phyloP scores from a whole-genome alignment of 2,329 filamentous ascomycete genomes.

The Colletotrichum australisinense region DNA sequence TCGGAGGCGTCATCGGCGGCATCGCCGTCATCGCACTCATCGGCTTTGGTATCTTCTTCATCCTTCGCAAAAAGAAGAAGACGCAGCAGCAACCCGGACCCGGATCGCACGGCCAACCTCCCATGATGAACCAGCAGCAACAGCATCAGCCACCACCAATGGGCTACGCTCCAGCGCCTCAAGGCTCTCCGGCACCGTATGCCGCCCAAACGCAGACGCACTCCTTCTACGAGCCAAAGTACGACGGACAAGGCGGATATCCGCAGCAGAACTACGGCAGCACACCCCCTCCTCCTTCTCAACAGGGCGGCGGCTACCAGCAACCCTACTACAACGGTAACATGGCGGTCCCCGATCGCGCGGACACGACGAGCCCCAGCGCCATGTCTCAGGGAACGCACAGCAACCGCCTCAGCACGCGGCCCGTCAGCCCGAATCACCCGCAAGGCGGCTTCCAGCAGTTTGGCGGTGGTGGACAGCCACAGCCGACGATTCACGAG shows the following conservation, averaged over 20 bases:
- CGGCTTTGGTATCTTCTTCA: constrained; percentile 44
- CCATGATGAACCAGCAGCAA: constrained; percentile 6
- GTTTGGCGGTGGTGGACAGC: constrained; percentile 31
- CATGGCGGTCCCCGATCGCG: constrained; percentile 30
- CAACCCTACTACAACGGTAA: constrained; percentile 36
- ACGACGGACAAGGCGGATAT: constrained; percentile 34
- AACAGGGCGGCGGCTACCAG: constrained; percentile 8
- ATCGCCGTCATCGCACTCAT: constrained; percentile 46
- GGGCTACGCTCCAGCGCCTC: neutral
- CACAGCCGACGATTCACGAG: constrained; percentile 49
- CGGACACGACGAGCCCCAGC: constrained; percentile 31
- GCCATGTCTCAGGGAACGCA: constrained; percentile 25
- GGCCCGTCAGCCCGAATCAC: constrained; percentile 29
- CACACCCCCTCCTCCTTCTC: constrained; percentile 36
- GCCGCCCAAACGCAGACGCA: constrained; percentile 22
- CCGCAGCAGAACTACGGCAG: constrained; percentile 32
- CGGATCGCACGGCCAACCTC: constrained; percentile 2
- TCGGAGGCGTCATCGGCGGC: constrained; percentile 52
- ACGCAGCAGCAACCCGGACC: neutral
- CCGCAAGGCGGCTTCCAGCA: constrained; percentile 38
- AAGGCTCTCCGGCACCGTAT: constrained; percentile 4
- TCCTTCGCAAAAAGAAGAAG: constrained; percentile 46
- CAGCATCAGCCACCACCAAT: constrained; percentile 4
- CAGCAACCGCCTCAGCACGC: constrained; percentile 29
- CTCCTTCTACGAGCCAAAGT: constrained; percentile 44